phyloP scores from a whole-genome alignment of 2,329 filamentous ascomycete species.

The Daldinia sp. region DNA sequence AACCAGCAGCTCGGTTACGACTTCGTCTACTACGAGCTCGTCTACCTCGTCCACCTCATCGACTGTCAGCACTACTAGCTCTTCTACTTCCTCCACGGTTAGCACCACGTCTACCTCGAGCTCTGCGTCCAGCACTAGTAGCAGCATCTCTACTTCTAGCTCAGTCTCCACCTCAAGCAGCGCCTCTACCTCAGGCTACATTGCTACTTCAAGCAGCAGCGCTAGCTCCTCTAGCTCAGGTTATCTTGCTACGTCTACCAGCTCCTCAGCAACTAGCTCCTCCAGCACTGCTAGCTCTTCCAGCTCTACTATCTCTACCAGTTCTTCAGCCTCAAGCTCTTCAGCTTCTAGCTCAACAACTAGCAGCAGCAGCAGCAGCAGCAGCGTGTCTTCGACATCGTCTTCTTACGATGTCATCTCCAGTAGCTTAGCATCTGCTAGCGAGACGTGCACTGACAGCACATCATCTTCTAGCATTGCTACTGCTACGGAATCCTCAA shows the following conservation, averaged over 20 bases:
- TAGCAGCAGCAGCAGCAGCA: slow-evolving; percentile 11
- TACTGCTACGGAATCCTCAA: slow-evolving; percentile 23
- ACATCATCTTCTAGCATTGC: slow-evolving; percentile 26
- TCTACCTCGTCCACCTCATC: slow-evolving; percentile 16
- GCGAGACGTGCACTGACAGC: slow-evolving; percentile 25
- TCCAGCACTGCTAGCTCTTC: background rate
- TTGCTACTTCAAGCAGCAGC: background rate
- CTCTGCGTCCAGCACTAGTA: slow-evolving; percentile 14
- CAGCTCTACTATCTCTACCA: background rate
- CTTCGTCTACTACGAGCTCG: slow-evolving; percentile 24
- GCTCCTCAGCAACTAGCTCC: slow-evolving; percentile 7
- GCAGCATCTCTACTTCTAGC: slow-evolving; percentile 16
- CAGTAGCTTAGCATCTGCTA: slow-evolving; percentile 17
- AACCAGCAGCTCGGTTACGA: slow-evolving; percentile 29
- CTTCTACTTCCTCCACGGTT: slow-evolving; percentile 7
- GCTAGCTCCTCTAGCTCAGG: background rate
- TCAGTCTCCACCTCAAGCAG: background rate
- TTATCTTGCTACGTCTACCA: background rate
- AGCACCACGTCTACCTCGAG: slow-evolving; percentile 26
- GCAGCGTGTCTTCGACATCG: slow-evolving; percentile 3
- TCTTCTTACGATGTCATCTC: slow-evolving; percentile 18
- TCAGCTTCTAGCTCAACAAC: slow-evolving; percentile 19
- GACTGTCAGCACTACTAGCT: slow-evolving; percentile 3
- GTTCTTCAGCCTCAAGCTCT: background rate
- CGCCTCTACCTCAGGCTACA: background rate